Evolutionary conservation across 495 filamentous ascomycete genomes (phyloP), one percentile per base, ranked within the genome.

Genomic region (Amniculicola lignicola): DNA sequence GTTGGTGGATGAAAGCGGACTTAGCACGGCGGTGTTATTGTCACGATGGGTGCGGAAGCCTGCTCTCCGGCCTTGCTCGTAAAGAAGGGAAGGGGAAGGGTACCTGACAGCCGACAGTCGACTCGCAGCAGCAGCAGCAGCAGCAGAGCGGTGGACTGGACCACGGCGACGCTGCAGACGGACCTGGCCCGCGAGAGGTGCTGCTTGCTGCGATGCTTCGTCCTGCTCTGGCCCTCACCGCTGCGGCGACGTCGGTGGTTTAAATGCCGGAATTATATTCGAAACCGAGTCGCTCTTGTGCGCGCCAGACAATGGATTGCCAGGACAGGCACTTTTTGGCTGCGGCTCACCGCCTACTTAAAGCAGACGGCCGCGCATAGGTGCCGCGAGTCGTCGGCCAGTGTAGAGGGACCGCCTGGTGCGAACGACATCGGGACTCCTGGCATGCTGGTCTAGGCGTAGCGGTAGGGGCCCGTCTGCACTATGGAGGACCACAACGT

Each of bases 401-500:
- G 19, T 35, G 24, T 31, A 12, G 25, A 23, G 9, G 44, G 23
- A 19, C 6, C 18, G 5, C 4, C 44, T 37, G 16, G 57, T 55
- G 25, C 27, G 44, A 45, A 41, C 21, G 55, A 46, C 43, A 40
- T 18, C 16, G 53, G 41, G 29, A 31, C n/a, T 35, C 28, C 43
- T 58, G 44, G 49, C 49, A 55, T 44, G 60, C 49, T 59, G 43
- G 55, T 59, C 49, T 46, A 39, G 48, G 53, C 59, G 52, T 56
- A 61, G 54, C 33, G 42, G n/a, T 48, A 61, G 54, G 41, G 42
- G n/a, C 55, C 14, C 19, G 47, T 27, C 48, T 53, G 61, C 55
- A 63, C 59, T 63, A 63, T 63, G 59, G 54, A 59, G 24, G 33
- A 47, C 35, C 35, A 46, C 54, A 61, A 61, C 41, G 50, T 57